Percentiles rank a stretch among this genome's conserved stretches.
phyloP scores from a whole-genome alignment of 2,329 filamentous ascomycete genomes.

The Colletotrichum magnum region DNA sequence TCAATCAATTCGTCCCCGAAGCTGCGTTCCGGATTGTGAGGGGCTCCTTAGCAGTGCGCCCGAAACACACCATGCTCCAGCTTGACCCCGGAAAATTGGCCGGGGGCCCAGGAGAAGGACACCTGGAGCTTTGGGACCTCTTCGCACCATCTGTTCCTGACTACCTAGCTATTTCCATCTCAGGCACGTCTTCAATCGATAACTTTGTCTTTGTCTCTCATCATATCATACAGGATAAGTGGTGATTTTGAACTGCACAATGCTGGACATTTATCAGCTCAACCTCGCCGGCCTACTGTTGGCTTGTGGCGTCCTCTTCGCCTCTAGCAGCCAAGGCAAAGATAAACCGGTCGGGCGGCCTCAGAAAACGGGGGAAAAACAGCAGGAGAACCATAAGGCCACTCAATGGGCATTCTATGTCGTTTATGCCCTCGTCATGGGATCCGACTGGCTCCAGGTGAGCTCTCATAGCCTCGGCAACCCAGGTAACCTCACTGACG shows the following conservation, averaged over 20 bases:
- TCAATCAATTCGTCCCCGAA: neutral
- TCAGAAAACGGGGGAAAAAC: conserved; percentile 2
- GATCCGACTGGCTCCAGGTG: conserved; percentile 67
- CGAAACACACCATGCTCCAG: conserved; percentile 40
- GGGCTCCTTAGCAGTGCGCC: conserved; percentile 16
- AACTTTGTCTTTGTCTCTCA: neutral
- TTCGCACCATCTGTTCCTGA: no score
- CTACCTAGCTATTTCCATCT: neutral
- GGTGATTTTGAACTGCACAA: conserved; percentile 1
- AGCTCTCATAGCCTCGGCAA: neutral
- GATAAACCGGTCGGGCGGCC: neutral
- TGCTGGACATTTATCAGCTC: conserved; percentile 52
- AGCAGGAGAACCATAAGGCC: conserved; percentile 21
- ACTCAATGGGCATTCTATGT: conserved; percentile 53
- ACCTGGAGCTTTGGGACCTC: conserved; percentile 24
- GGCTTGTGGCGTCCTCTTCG: conserved; percentile 47
- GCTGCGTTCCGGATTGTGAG: conserved; percentile 1
- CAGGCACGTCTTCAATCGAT: neutral
- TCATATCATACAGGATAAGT: neutral
- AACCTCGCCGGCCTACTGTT: conserved; percentile 51
- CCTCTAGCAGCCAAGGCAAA: conserved; percentile 31
- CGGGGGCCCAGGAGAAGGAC: conserved; percentile 30
- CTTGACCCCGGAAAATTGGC: conserved; percentile 26
- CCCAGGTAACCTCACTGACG: conserved; percentile 6
- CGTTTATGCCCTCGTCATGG: conserved; percentile 65